Base-by-base conservation (phyloP, 1,284 basidiomycete species). In the Mycena citricolor region DNA sequence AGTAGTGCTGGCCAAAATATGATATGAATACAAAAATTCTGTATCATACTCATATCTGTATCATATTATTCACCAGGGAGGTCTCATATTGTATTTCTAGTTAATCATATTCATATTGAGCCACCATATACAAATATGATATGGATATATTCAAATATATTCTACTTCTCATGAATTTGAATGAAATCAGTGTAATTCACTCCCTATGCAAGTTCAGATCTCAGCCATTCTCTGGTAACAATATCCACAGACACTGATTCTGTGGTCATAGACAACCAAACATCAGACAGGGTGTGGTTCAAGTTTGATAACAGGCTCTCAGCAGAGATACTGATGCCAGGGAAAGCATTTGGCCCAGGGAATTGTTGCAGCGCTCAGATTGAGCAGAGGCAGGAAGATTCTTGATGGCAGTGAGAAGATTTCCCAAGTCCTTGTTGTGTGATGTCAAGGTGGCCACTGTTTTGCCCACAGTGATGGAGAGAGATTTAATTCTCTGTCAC, bases 41-140 rank as follows among this genome's bases (percentile, higher is more conserved):
- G 28, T 44, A 44, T 34, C 31, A 25, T 44, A 44, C 28, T 44
- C 23, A 24, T 44, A 44, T 25, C 31, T 35, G n/a, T 44, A 44
- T 37, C 29, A 24, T 44, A 44, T n/a, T n/a, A n/a, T 21, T 44
- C 28, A 21, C 24, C 8, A 3, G 13, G 14, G 16, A 11, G 26
- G 24, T 2, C 19, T n/a, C 26, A 32, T 44, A 44, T 28, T 36
- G 14, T 44, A 44, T 43, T 30, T n/a, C 3, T 42, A 42, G 32
- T 35, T 25, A 24, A 28, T 22, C 23, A 24, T 43, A 43, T 21
- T 38, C 42, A 38, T 38, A 44, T 44, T 38, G 21, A 31, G n/a
- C 22, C 7, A 24, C 10, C 23, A 30, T 37, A 29, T 38, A 44
- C 32, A 28, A 43, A 34, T 44, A 44, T 22, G 21, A 13, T 44